Evolutionary conservation across 495 filamentous ascomycete genomes (phyloP).

Genomic region (Penicillium macrosclerotiorum): DNA sequence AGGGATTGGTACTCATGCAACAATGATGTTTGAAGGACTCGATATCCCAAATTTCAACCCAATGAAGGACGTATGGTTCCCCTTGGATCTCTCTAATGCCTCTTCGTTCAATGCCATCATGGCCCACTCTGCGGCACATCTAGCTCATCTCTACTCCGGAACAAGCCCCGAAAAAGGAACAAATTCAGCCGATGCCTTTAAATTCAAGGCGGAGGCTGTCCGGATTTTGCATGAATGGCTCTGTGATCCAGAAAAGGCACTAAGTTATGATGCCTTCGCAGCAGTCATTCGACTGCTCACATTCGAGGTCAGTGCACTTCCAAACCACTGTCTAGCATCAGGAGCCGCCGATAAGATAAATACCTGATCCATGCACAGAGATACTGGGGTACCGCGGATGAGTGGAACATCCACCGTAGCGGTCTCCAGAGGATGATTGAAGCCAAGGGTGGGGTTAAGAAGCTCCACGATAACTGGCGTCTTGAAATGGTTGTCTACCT

Average conservation of each 20-base stretch:
- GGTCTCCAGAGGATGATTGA: conserved; percentile 31
- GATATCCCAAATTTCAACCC: conserved; percentile 24
- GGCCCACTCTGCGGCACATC: conserved; percentile 28
- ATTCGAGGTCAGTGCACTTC: conserved; percentile 19
- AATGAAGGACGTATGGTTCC: conserved; percentile 34
- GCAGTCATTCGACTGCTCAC: conserved; percentile 28
- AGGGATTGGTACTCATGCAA: conserved; percentile 29
- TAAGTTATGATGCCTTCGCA: conserved; percentile 27
- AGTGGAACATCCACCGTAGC: conserved; percentile 27
- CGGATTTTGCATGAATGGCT: conserved; percentile 23
- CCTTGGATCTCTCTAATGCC: conserved; percentile 29
- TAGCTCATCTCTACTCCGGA: conserved; percentile 21
- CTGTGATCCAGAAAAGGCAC: conserved; percentile 19
- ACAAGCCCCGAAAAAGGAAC: conserved; percentile 14
- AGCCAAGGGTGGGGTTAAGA: conserved; percentile 22
- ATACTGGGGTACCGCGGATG: conserved; percentile 30
- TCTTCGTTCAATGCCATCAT: conserved; percentile 31
- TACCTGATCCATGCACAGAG: conserved; percentile 14
- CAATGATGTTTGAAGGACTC: conserved; percentile 32
- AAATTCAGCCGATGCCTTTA: conserved; percentile 20
- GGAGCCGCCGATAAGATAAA: not conserved
- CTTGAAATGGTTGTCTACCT: conserved; percentile 27
- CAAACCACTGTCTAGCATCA: not conserved
- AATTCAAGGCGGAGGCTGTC: conserved; percentile 24
- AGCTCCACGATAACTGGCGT: conserved; percentile 25